These are phyloP conservation scores for Circinella umbellata DNA, from an alignment of 371 early-diverging fungal species.

Conservation along the genomic window DNA sequence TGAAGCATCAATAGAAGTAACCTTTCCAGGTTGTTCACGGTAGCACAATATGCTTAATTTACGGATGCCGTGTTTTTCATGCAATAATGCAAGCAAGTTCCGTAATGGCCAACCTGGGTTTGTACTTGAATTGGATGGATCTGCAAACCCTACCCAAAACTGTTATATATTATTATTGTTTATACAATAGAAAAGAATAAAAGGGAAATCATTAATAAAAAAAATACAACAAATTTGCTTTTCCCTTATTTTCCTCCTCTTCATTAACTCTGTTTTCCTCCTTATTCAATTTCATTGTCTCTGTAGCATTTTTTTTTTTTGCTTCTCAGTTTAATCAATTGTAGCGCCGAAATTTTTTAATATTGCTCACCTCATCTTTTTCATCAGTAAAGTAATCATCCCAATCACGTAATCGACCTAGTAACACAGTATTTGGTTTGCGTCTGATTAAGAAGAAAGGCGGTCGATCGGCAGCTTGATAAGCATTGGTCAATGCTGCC, in stretches of 20 bases:
- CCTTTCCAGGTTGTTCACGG: constrained; percentile 56
- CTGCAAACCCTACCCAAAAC: constrained; percentile 77
- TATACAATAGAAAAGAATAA: not conserved
- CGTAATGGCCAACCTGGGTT: constrained; percentile 92
- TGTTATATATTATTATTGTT: constrained; percentile 12
- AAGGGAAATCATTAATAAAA: not conserved
- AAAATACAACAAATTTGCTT: too few species aligned
- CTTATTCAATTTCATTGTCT: too few species aligned
- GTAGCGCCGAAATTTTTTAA: too few species aligned
- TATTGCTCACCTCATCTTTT: constrained; percentile 17
- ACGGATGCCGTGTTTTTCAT: constrained; percentile 32
- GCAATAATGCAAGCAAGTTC: constrained; percentile 76
- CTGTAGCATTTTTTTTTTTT: too few species aligned
- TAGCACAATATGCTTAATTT: constrained; percentile 73
- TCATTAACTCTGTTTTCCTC: too few species aligned
- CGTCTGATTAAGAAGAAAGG: constrained; percentile 17
- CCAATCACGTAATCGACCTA: constrained; percentile 39
- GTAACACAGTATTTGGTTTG: constrained; percentile 12
- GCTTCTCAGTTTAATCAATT: too few species aligned
- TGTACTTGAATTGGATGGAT: constrained; percentile 72
- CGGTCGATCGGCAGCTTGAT: constrained; percentile 11
- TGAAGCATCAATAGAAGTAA: constrained; percentile 19
- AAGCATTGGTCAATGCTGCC: constrained; percentile 3
- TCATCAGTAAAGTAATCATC: constrained; percentile 21
- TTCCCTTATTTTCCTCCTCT: too few species aligned